Evolutionary conservation across 2,329 filamentous ascomycete genomes (phyloP).

Genomic region (Cryoendolithus antarcticus): DNA sequence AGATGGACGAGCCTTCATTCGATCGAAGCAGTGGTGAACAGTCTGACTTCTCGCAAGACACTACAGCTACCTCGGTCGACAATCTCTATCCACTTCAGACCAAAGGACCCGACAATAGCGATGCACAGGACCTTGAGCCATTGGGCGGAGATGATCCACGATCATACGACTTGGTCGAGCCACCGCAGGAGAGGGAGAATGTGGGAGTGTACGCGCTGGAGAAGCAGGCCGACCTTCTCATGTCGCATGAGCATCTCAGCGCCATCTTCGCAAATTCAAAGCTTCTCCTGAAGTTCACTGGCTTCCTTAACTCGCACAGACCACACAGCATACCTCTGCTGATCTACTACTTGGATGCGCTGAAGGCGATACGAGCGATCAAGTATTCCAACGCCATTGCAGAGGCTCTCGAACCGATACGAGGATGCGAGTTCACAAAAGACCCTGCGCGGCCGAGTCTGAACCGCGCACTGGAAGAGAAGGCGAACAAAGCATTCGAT

Average conservation of each 20-base stretch:
- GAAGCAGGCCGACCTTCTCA: constrained; percentile 50
- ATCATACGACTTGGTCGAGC: constrained; percentile 42
- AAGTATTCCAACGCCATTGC: constrained; percentile 59
- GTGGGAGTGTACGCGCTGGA: constrained; percentile 45
- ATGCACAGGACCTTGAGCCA: constrained; percentile 33
- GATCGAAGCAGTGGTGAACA: constrained; percentile 25
- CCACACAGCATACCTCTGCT: constrained; percentile 53
- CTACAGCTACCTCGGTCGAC: constrained; percentile 23
- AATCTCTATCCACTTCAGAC: constrained; percentile 31
- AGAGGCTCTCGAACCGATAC: constrained; percentile 45
- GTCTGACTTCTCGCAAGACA: constrained; percentile 22
- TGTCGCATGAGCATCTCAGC: constrained; percentile 52
- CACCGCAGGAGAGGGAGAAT: constrained; percentile 16
- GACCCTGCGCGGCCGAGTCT: constrained; percentile 39
- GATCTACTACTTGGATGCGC: constrained; percentile 58
- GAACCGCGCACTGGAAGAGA: constrained; percentile 49
- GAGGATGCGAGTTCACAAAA: constrained; percentile 44
- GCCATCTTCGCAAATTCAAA: constrained; percentile 53
- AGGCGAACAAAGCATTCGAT: constrained; percentile 53
- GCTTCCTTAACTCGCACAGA: constrained; percentile 49
- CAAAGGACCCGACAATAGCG: constrained; percentile 27
- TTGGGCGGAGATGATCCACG: constrained; percentile 40
- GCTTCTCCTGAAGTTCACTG: constrained; percentile 52
- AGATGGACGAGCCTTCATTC: constrained; percentile 5
- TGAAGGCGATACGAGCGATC: constrained; percentile 60